Conservation (phyloP, 257 asterid species). For the Solanum lycopersicoides region DNA sequence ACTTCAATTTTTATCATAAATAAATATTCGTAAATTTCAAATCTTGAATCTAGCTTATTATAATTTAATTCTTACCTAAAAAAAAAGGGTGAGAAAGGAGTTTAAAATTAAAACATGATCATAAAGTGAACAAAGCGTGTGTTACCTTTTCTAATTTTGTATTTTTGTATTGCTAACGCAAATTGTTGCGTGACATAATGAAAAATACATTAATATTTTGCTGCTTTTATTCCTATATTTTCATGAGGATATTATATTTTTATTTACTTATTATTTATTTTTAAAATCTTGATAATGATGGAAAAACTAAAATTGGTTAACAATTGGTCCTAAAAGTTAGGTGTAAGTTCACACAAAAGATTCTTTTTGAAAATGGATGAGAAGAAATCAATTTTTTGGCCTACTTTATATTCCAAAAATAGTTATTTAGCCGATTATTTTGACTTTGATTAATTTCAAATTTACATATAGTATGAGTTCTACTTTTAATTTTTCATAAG, state of each 20-base stretch:
- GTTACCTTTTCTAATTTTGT: not conserved
- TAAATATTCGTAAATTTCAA: not conserved
- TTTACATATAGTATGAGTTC: not conserved
- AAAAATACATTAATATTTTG: not conserved
- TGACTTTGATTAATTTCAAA: not conserved
- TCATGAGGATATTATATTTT: not conserved
- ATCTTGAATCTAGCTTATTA: rapidly evolving
- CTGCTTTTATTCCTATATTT: not conserved
- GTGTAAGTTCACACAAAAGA: not conserved
- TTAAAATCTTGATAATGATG: not conserved
- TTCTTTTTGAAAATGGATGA: not conserved
- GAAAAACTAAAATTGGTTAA: not conserved
- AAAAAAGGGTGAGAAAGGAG: not conserved
- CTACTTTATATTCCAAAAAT: not conserved
- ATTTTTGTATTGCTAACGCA: not conserved
- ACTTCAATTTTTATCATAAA: not conserved
- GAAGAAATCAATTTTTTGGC: not conserved
- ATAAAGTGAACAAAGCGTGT: not conserved
- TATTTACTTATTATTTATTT: not conserved
- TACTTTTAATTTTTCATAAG: not conserved
- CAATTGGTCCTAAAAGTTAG: not conserved
- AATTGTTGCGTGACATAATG: not conserved
- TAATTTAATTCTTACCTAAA: not conserved
- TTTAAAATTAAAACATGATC: not conserved
- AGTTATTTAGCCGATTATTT: not conserved